A percentile compares a stretch with the other conserved stretches of the same genome.
These are phyloP conservation scores for Tulasnella sp. DNA, from an alignment of 768 basidiomycete genomes.

Conservation along the genomic window DNA sequence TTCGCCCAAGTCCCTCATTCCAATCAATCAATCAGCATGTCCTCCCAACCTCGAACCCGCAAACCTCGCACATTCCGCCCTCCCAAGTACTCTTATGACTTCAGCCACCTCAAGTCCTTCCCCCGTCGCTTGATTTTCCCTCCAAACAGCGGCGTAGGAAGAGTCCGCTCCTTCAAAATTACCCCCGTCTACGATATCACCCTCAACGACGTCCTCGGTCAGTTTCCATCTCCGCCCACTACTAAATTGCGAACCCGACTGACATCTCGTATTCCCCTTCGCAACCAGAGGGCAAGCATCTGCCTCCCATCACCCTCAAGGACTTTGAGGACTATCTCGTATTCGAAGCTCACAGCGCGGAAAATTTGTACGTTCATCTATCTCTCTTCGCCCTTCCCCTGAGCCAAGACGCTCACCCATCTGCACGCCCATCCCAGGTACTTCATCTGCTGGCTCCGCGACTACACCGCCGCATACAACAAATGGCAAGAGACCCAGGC, in stretches of 20 bases:
- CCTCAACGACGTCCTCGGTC: slow-evolving; percentile 26
- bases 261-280: slow-evolving; percentile 3
- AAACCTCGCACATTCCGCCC: slow-evolving; percentile 19
- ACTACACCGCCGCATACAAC: slow-evolving; percentile 17
- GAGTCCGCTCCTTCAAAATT: slow-evolving; percentile 31
- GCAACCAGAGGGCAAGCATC: slow-evolving; percentile 39
- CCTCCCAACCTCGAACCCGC: background rate
- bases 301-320: slow-evolving; percentile 75
- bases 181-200: slow-evolving; percentile 24
- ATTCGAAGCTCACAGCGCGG: slow-evolving; percentile 69
- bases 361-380: slow-evolving; percentile 58
- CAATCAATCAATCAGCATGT: background rate
- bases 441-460: slow-evolving; percentile 28
- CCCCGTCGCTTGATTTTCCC: slow-evolving; percentile 30
- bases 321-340: slow-evolving; percentile 77
- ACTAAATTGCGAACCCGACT: background rate
- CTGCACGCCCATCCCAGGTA: background rate
- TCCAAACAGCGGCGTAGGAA: slow-evolving; percentile 31
- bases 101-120: slow-evolving; percentile 26
- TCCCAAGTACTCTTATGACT: slow-evolving; percentile 24
- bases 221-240: background rate
- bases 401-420: background rate
- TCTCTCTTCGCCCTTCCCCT: background rate
- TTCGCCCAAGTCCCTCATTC: background rate
- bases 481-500: slow-evolving; percentile 1